These are phyloP conservation scores for Gentiana straminea DNA, from an alignment of 257 asterid genomes.

Conservation along the genomic window DNA sequence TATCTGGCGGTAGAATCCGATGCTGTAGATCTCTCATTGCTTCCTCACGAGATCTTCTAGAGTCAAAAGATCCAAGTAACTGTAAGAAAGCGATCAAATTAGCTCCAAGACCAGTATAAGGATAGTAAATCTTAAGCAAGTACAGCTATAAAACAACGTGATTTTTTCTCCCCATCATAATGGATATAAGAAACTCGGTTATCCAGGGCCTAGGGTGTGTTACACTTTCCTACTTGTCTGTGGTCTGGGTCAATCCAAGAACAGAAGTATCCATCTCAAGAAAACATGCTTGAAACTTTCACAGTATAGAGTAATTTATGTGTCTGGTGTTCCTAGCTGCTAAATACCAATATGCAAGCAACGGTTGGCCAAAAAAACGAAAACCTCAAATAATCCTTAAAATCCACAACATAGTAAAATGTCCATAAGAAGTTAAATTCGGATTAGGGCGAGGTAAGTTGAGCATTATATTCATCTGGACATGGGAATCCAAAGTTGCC, in stretches of 20 bases:
- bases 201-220: too few species aligned
- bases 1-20: slow-evolving; percentile 86
- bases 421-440: too few species aligned
- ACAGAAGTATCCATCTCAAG: slow-evolving; percentile 1
- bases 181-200: too few species aligned
- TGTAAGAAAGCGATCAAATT: slow-evolving; percentile 27
- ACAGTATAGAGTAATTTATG: not conserved
- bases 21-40: slow-evolving; percentile 77
- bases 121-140: slow-evolving; percentile 6
- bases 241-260: not conserved
- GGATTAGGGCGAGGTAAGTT: too few species aligned
- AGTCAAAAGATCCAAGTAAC: slow-evolving; percentile 76
- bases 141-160: not conserved
- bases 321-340: not conserved
- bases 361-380: not conserved
- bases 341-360: slow-evolving; percentile 1
- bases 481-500: not conserved
- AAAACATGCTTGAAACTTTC: not conserved
- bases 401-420: not conserved
- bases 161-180: too few species aligned
- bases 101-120: slow-evolving; percentile 3
- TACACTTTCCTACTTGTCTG: too few species aligned
- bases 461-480: not conserved
- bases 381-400: not conserved
- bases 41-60: slow-evolving; percentile 70